These are phyloP conservation scores for Verticillium zaregamsianum DNA, from an alignment of 2,329 filamentous ascomycete genomes.

Conservation along the genomic window DNA sequence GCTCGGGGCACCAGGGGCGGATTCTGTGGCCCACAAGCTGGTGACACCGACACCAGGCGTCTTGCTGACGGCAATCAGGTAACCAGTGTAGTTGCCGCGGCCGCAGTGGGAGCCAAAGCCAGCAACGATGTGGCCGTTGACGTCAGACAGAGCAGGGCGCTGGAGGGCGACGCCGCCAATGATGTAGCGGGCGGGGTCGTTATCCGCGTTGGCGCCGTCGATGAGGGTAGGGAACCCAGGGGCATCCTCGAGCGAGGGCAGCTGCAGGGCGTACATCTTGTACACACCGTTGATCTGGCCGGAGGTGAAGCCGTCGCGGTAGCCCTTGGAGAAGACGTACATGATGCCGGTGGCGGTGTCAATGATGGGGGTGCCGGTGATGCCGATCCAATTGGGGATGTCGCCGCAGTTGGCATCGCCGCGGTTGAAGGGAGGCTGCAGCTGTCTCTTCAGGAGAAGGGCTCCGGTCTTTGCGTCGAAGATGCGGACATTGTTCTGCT, in stretches of 20 bases:
- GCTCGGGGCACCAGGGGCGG: conserved; percentile 28
- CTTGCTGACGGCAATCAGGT: conserved; percentile 25
- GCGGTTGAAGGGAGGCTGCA: conserved; percentile 33
- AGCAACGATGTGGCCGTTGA: conserved; percentile 35
- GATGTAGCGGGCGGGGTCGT: conserved; percentile 38
- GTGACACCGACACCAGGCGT: conserved; percentile 23
- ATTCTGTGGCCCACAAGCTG: conserved; percentile 18
- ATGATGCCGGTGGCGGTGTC: conserved; percentile 27
- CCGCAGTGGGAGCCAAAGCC: conserved; percentile 45
- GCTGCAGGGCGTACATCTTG: conserved; percentile 33
- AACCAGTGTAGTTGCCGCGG: conserved; percentile 37
- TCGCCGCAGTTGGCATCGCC: conserved; percentile 34
- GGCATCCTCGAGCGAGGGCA: conserved; percentile 31
- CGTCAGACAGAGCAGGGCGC: conserved; percentile 28
- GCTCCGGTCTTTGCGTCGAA: conserved; percentile 35
- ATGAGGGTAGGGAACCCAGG: conserved; percentile 36
- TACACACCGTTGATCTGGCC: conserved; percentile 30
- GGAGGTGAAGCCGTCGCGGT: conserved; percentile 18
- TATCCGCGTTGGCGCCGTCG: conserved; percentile 39
- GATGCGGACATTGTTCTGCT: conserved; percentile 32
- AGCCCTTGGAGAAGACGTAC: conserved; percentile 32
- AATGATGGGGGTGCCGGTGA: conserved; percentile 31
- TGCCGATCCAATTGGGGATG: conserved; percentile 31
- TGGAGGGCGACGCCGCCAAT: conserved; percentile 41
- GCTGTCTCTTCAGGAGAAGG: conserved; percentile 28